A percentile compares a stretch with the other conserved stretches of the same genome.
These are phyloP conservation scores for Priceomyces fermenticarens DNA, from an alignment of 805 yeast genomes.

Conservation along the genomic window DNA sequence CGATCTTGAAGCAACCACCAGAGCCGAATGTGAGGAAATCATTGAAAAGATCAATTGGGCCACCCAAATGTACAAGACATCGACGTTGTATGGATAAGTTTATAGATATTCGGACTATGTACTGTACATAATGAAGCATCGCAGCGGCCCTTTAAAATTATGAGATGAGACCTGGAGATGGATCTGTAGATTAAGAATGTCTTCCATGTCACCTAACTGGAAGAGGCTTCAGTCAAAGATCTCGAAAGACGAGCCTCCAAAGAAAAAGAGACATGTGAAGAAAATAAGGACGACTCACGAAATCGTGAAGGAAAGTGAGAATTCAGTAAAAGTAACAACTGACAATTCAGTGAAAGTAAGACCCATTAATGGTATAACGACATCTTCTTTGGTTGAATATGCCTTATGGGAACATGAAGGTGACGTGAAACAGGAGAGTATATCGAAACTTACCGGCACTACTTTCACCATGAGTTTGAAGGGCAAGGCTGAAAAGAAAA, in stretches of 20 bases:
- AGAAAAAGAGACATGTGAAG: slow-evolving; percentile 9
- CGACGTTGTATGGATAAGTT: slow-evolving; percentile 7
- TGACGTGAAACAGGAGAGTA: slow-evolving; percentile 14
- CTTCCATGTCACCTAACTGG: slow-evolving; percentile 23
- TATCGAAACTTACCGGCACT: slow-evolving; percentile 1
- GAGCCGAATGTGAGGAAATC: slow-evolving; percentile 66
- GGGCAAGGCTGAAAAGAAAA: slow-evolving; percentile 23
- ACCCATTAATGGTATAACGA: no score
- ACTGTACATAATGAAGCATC: neutral
- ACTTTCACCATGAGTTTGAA: slow-evolving; percentile 4
- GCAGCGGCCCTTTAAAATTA: slow-evolving; percentile 1
- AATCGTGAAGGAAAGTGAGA: slow-evolving; percentile 2
- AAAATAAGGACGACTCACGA: slow-evolving; percentile 4
- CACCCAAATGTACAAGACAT: slow-evolving; percentile 49
- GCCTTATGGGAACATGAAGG: slow-evolving; percentile 25
- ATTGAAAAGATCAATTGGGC: slow-evolving; percentile 65
- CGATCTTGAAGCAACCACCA: slow-evolving; percentile 73
- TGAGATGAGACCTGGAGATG: neutral
- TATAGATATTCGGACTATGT: neutral
- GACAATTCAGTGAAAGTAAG: no score
- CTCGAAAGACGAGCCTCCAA: slow-evolving; percentile 11
- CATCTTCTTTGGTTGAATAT: slow-evolving; percentile 11
- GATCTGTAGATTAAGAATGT: slow-evolving; percentile 1
- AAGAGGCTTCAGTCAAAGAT: slow-evolving; percentile 14
- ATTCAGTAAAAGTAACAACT: no score